Evolutionary conservation across 2,329 filamentous ascomycete genomes (phyloP).

Genomic region (Botrytis pseudocinerea): DNA sequence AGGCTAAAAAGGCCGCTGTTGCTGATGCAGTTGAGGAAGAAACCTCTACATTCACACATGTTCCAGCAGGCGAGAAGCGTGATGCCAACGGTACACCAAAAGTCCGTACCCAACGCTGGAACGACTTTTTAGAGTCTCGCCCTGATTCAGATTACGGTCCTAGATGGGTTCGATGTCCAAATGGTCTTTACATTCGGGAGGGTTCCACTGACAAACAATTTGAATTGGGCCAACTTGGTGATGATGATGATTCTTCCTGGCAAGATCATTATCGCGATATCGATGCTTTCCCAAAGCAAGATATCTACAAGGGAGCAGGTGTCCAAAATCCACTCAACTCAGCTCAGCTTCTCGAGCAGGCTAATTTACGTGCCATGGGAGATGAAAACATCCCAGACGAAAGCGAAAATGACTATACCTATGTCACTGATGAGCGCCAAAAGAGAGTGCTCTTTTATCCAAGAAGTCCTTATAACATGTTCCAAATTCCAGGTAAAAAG

Average conservation of each 20-base stretch:
- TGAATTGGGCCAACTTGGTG: neutral
- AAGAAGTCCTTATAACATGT: slow-evolving; percentile 4
- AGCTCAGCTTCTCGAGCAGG: slow-evolving; percentile 9
- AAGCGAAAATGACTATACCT: slow-evolving; percentile 5
- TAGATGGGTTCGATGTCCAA: neutral
- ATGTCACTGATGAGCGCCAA: neutral
- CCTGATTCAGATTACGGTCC: neutral
- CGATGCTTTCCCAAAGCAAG: slow-evolving; percentile 3
- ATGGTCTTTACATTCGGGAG: slow-evolving; percentile 2
- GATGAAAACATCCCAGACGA: neutral
- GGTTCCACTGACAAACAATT: neutral
- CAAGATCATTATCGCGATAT: neutral
- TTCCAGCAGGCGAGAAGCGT: slow-evolving; percentile 15
- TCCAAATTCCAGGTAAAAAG: neutral
- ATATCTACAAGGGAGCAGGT: slow-evolving; percentile 13
- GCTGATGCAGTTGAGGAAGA: neutral
- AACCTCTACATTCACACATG: neutral
- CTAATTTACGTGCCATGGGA: neutral
- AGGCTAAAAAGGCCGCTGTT: neutral
- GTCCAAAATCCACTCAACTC: slow-evolving; percentile 16
- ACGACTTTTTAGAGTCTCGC: neutral
- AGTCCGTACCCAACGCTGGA: neutral
- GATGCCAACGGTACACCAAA: neutral
- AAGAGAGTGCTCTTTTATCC: neutral
- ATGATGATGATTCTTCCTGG: neutral